phyloP scores from a whole-genome alignment of 2,329 filamentous ascomycete species.

The Cladosporium sp. region DNA sequence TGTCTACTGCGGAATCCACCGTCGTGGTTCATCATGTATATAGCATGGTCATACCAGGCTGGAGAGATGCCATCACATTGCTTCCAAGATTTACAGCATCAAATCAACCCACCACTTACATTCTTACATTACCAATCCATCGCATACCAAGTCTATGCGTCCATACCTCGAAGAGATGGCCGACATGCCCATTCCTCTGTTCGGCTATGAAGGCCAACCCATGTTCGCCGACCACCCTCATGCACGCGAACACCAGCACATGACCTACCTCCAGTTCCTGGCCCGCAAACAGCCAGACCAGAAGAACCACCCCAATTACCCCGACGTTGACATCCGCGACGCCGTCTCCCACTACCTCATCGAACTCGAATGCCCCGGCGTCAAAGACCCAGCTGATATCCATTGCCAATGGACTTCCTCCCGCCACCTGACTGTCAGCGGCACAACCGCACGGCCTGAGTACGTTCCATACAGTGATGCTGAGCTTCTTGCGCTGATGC shows the following conservation, averaged over 20 bases:
- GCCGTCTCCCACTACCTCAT: conserved; percentile 19
- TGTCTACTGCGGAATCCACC: not conserved
- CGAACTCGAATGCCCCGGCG: conserved; percentile 24
- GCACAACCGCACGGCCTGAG: conserved; percentile 13
- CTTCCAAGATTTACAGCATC: not conserved
- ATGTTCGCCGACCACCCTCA: conserved; percentile 21
- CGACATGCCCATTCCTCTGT: conserved; percentile 11
- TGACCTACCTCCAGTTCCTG: conserved; percentile 20
- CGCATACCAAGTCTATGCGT: not conserved
- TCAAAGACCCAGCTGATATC: conserved; percentile 21
- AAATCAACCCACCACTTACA: not conserved
- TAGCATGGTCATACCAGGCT: not conserved
- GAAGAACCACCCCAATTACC: conserved; percentile 21
- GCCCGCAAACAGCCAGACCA: conserved; percentile 21
- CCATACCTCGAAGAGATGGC: conserved; percentile 18
- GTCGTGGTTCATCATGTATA: not conserved
- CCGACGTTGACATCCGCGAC: conserved; percentile 25
- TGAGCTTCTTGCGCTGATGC: conserved; percentile 13
- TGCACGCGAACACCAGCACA: conserved; percentile 23
- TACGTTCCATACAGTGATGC: not conserved
- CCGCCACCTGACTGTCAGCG: conserved; percentile 18
- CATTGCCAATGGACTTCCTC: conserved; percentile 21
- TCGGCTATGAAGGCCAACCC: conserved; percentile 19
- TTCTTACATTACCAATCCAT: not conserved
- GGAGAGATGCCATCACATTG: not conserved